Percentiles rank a stretch among this genome's conserved stretches.
phyloP scores from a whole-genome alignment of 2,329 filamentous ascomycete species.

The Pseudocercospora cruenta region DNA sequence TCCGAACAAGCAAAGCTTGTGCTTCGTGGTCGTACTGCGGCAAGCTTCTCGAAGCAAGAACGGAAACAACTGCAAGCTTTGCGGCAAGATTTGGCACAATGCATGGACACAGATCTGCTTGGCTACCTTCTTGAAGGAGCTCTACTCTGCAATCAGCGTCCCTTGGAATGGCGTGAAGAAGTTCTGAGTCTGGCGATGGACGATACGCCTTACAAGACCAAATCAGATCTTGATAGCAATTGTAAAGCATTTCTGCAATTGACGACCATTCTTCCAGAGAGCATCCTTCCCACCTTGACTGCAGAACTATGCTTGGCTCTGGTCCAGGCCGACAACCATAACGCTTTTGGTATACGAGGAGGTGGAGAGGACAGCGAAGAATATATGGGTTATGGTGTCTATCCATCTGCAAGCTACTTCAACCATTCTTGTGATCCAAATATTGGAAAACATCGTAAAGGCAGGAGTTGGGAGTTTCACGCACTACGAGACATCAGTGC shows the following conservation, averaged over 20 bases:
- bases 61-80: slow-evolving; percentile 19
- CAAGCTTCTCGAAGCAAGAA: slow-evolving; percentile 16
- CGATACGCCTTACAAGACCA: slow-evolving; percentile 46
- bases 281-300: slow-evolving; percentile 42
- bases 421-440: slow-evolving; percentile 54
- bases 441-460: slow-evolving; percentile 46
- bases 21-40: slow-evolving; percentile 6
- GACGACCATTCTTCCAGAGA: slow-evolving; percentile 43
- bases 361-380: slow-evolving; percentile 47
- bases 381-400: slow-evolving; percentile 54
- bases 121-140: slow-evolving; percentile 48
- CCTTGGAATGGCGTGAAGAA: slow-evolving; percentile 37
- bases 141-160: slow-evolving; percentile 39
- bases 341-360: slow-evolving; percentile 51
- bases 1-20: slow-evolving; percentile 22
- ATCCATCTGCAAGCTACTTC: slow-evolving; percentile 53
- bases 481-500: slow-evolving; percentile 40
- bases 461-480: slow-evolving; percentile 48
- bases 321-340: slow-evolving; percentile 48
- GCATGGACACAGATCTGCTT: slow-evolving; percentile 44
- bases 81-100: slow-evolving; percentile 16
- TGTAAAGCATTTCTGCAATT: slow-evolving; percentile 50
- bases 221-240: slow-evolving; percentile 45
- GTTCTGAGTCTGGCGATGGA: slow-evolving; percentile 47
- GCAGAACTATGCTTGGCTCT: slow-evolving; percentile 41